Evolutionary conservation across 179 eudicot species (phyloP).

Genomic region (Dionaea muscipula): DNA sequence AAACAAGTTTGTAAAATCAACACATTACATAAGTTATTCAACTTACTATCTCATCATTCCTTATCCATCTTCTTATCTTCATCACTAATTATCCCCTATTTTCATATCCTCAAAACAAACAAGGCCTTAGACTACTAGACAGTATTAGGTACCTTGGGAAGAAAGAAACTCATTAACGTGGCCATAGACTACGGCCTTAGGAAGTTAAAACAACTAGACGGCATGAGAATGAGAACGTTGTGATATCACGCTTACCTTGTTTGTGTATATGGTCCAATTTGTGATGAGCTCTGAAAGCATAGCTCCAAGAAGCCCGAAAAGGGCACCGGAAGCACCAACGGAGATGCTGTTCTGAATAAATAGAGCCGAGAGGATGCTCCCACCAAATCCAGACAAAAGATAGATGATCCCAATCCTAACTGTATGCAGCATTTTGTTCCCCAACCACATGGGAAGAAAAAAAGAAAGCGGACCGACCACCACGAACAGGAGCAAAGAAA

Average conservation of each 20-base stretch:
- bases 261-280: conserved; percentile 62
- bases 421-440: conserved; percentile 9
- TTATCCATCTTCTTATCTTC: no score
- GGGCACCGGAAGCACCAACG: conserved; percentile 75
- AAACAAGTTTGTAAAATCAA: no score
- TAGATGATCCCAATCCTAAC: conserved; percentile 39
- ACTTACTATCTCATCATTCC: no score
- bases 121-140: no score
- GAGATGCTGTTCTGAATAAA: conserved; percentile 33
- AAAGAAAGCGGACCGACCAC: not conserved
- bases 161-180: no score
- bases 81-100: no score
- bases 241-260: conserved; percentile 34
- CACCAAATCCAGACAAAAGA: conserved; percentile 42
- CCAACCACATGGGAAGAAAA: not conserved
- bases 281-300: conserved; percentile 69
- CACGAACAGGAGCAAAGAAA: not conserved
- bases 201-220: no score
- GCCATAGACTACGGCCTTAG: no score
- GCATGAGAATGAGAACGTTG: no score
- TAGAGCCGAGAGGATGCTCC: conserved; percentile 35
- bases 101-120: no score
- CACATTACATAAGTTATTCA: no score
- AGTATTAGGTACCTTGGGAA: no score
- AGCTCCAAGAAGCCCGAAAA: conserved; percentile 66